Evolutionary conservation across 768 basidiomycete genomes (phyloP), one percentile per base, ranked within the genome.

Genomic region (Serendipita sp.): DNA sequence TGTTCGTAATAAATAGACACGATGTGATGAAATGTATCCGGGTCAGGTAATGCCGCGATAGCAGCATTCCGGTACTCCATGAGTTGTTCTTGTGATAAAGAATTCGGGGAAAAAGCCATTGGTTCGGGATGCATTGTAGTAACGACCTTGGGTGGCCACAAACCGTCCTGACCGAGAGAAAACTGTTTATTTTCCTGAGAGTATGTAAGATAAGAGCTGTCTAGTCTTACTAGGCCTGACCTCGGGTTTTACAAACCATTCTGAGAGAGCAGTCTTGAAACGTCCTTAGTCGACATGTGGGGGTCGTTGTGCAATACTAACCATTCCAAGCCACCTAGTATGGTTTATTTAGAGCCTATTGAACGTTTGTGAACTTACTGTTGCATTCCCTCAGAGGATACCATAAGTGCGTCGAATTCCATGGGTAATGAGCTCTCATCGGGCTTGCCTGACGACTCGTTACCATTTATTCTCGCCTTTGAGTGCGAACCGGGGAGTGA

Each of bases 201-300:
- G 41, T 5, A 41, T 41, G 13, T 41, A 5, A 41, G 41, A 13
- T 5, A 41, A 41, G 13, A 7, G 41, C 7, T 41, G 41, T 5
- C 5, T 41, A 41, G 13, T 5, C 5, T 8, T 8, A 5, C 5
- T 8, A 51, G n/a, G n/a, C 8, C 18, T 18, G 16, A 60, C 56
- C 56, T 60, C 34, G 36, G 56, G 56, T 38, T 60, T 28, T 38
- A 60, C 34, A 38, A 60, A 60, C 56, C 56, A 60, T 35, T 60
- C 56, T n/a, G 56, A 60, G n/a, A 60, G 30, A 11, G 56, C 56
- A 30, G 56, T 60, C 56, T 60, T 41, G 41, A 41, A 41, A 41
- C 41, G 18, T n/a, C 18, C 56, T 60, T 18, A 36, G 8, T 60
- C 23, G 36, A 30, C 10, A 23, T 28, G 18, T 60, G 8, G 48